Base-by-base conservation (phyloP, 208 protist species). In the Leishmania amazonensis region DNA sequence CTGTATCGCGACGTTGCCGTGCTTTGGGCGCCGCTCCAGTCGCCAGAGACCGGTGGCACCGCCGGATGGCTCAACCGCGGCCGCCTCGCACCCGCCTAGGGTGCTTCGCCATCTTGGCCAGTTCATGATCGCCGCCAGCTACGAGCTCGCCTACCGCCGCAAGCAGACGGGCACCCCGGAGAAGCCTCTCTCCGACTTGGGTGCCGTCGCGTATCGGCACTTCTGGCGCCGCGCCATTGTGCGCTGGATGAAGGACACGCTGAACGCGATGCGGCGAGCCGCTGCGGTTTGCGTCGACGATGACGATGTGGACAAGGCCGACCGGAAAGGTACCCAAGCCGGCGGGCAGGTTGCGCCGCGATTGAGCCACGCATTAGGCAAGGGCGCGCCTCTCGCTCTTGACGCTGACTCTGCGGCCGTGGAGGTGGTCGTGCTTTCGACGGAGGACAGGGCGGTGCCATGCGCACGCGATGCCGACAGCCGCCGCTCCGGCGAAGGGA, bases 1-100 rank as follows among this genome's bases (percentile, higher is more conserved):
- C 9, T 99, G 99, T 90, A 99, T 99, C 83, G 83, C 99, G 38
- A 99, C 98, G 9, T 83, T 99, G 67, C 99, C 99, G n/a, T 99
- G 96, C 58, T 96, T 97, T 83, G 88, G 78, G 84, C 35, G 88
- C 78, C 70, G 83, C 53, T 8, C 80, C 38, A 60, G 51, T 21
- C 51, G 82, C 38, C 62, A 58, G 60, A 65, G 74, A 24, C 67
- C 81, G 40, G 31, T 78, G 9, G 17, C 81, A 38, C 45, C 47
- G 40, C 21, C 58, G 28, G 64, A 49, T 70, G 51, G 42, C n/a
- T 72, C 58, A 19, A 9, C 53, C 58, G 19, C 78, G 31, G 31
- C 74, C 19, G n/a, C 72, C 54, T 73, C 57, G n/a, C 49, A 72
- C 38, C 71, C 67, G 28, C 65, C 72, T 58, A 40, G 21, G 54